phyloP scores from a whole-genome alignment of 768 basidiomycete species.

The Lactarius deliciosus region DNA sequence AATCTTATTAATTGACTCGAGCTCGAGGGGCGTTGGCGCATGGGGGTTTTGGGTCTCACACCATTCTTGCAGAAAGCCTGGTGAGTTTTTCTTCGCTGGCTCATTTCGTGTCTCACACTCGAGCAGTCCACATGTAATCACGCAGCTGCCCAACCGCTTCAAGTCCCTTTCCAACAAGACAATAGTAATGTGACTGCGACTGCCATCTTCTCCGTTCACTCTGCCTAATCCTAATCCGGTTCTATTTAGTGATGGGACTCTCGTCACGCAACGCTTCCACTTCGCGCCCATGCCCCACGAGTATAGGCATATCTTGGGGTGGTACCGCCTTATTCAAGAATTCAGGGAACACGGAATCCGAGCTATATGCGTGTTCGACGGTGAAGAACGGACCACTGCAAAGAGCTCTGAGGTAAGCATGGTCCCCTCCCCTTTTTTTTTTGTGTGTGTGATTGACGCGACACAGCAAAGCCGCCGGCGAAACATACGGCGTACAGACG shows the following conservation, averaged over 20 bases:
- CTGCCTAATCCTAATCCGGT: constrained; percentile 16
- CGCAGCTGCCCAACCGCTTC: constrained; percentile 62
- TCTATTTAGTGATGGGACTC: constrained; percentile 70
- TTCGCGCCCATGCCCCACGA: constrained; percentile 64
- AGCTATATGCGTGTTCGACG: constrained; percentile 81
- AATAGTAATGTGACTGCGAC: constrained; percentile 62
- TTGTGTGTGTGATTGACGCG: neutral
- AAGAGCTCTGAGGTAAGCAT: constrained; percentile 65
- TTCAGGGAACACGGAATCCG: constrained; percentile 54
- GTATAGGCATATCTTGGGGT: constrained; percentile 72
- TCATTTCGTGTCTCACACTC: constrained; percentile 5
- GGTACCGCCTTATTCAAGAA: constrained; percentile 70
- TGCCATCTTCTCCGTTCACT: constrained; percentile 18
- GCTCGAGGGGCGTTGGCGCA: constrained; percentile 33
- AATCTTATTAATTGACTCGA: neutral
- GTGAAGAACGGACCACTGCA: constrained; percentile 60
- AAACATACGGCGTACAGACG: constrained; percentile 47
- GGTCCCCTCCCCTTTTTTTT: neutral
- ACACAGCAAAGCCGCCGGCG: constrained; percentile 57
- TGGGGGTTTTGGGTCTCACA: constrained; percentile 72
- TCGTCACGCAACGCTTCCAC: constrained; percentile 80
- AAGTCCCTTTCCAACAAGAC: constrained; percentile 60
- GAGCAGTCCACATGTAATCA: constrained; percentile 62
- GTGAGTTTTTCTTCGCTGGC: constrained; percentile 38
- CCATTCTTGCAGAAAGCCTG: constrained; percentile 69